A percentile compares a stretch with the other conserved stretches of the same genome.
Conservation (phyloP, 495 filamentous ascomycete species). For the Aspergillus cavernicola region DNA sequence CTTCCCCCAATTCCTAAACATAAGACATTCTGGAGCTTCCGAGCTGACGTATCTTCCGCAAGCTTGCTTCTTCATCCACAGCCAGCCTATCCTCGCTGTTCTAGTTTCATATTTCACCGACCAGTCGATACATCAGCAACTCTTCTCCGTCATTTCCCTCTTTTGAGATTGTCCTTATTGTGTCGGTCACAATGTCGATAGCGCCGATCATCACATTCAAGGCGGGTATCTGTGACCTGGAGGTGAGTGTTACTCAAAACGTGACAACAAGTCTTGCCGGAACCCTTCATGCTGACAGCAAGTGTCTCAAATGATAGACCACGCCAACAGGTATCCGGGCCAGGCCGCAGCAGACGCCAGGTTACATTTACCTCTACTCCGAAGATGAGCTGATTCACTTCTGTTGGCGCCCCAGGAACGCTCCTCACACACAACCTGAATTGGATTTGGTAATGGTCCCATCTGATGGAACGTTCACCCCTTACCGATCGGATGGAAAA, state of each 20-base stretch:
- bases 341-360: slow-evolving; percentile 63
- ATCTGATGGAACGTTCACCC: slow-evolving; percentile 78
- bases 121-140: background rate
- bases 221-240: slow-evolving; percentile 83
- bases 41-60: slow-evolving; percentile 39
- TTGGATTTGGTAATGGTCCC: slow-evolving; percentile 88
- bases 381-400: slow-evolving; percentile 97
- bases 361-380: slow-evolving; percentile 89
- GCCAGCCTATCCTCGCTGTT: background rate
- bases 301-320: slow-evolving; percentile 35
- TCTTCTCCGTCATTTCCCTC: background rate
- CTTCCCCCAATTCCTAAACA: slow-evolving; percentile 25
- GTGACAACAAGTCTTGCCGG: background rate
- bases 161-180: slow-evolving; percentile 1
- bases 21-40: background rate
- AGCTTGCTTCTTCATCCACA: background rate
- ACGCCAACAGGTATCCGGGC: slow-evolving; percentile 61
- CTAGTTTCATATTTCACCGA: background rate
- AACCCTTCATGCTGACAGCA: slow-evolving; percentile 14
- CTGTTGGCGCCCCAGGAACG: slow-evolving; percentile 80
- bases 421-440: slow-evolving; percentile 63
- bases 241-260: slow-evolving; percentile 53
- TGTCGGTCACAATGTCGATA: slow-evolving; percentile 61
- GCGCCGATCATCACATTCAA: slow-evolving; percentile 92
- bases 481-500: slow-evolving; percentile 61